These are phyloP conservation scores for Rhizoclosmatium sp. DNA, from an alignment of 192 early-diverging fungal species.

Conservation along the genomic window DNA sequence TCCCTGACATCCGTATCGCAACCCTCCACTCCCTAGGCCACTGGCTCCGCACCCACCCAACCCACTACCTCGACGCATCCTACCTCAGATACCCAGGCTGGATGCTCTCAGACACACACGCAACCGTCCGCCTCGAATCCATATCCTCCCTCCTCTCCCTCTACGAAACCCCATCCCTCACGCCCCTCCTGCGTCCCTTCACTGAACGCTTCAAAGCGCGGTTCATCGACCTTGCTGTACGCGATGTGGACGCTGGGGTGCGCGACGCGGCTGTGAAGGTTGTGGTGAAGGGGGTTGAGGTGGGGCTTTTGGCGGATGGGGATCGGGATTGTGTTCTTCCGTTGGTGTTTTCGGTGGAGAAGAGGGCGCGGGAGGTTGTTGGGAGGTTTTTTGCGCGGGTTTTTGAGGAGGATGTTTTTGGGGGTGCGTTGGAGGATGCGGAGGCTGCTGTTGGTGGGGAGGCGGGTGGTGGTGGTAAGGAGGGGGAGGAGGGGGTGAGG, in stretches of 20 bases:
- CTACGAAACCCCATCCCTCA: slow-evolving; percentile 57
- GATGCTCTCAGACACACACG: slow-evolving; percentile 80
- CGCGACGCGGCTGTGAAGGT: slow-evolving; percentile 58
- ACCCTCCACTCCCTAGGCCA: slow-evolving; percentile 81
- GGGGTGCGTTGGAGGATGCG: slow-evolving; percentile 31
- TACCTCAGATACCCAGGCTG: slow-evolving; percentile 89
- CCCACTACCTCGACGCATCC: slow-evolving; percentile 72
- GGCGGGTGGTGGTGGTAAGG: not conserved
- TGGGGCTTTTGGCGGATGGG: slow-evolving; percentile 69
- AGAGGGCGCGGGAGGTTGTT: slow-evolving; percentile 69
- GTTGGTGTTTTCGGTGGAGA: slow-evolving; percentile 76
- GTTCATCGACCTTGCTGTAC: slow-evolving; percentile 78
- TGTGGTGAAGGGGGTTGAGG: slow-evolving; percentile 50
- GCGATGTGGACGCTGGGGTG: slow-evolving; percentile 64
- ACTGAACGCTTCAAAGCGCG: slow-evolving; percentile 74
- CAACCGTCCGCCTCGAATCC: slow-evolving; percentile 69
- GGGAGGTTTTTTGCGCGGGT: slow-evolving; percentile 70
- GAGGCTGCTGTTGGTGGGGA: slow-evolving; percentile 14
- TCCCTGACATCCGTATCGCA: slow-evolving; percentile 82
- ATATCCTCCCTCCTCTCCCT: slow-evolving; percentile 69
- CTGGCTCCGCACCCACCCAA: slow-evolving; percentile 78
- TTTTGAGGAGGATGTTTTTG: slow-evolving; percentile 54
- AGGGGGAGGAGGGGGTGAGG: slow-evolving; percentile 11
- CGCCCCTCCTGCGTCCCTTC: slow-evolving; percentile 65
- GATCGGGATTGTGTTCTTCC: slow-evolving; percentile 68